These are phyloP conservation scores for Lumnitzera racemosa DNA, from an alignment of 345 rosid species.

Conservation along the genomic window DNA sequence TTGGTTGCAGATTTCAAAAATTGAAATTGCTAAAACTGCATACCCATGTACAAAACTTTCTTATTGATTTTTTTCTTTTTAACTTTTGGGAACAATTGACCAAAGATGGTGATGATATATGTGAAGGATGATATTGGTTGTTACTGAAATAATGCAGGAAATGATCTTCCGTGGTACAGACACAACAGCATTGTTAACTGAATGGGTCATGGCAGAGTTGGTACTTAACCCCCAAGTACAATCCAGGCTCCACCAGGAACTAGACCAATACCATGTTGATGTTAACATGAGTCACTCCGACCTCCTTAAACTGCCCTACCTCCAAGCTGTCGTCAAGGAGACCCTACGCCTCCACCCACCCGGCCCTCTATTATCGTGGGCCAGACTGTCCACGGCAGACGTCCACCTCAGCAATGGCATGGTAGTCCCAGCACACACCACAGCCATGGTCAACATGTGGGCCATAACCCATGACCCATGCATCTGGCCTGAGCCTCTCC, in stretches of 20 bases:
- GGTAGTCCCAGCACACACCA: conserved; percentile 37
- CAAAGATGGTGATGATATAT: too few relatives aligned
- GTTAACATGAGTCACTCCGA: conserved; percentile 14
- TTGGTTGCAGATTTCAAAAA: too few relatives aligned
- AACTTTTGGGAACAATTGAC: too few relatives aligned
- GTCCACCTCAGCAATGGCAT: conserved; percentile 42
- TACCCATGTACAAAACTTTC: too few relatives aligned
- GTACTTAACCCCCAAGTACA: conserved; percentile 31
- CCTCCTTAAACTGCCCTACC: conserved; percentile 25
- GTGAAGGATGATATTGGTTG: too few relatives aligned
- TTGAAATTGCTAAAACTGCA: too few relatives aligned
- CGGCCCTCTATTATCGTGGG: conserved; percentile 53
- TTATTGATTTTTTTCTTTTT: too few relatives aligned
- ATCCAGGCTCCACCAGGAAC: conserved; percentile 20
- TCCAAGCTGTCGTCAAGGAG: conserved; percentile 45
- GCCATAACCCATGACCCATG: conserved; percentile 46
- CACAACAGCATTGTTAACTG: conserved; percentile 39
- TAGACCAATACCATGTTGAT: conserved; percentile 7
- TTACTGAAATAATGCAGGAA: conserved; percentile 23
- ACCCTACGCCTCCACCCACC: conserved; percentile 48
- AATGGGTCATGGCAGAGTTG: conserved; percentile 47
- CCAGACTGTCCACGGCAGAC: conserved; percentile 41
- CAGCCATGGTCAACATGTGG: conserved; percentile 59
- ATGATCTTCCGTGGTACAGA: conserved; percentile 55
- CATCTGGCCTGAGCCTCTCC: conserved; percentile 31